A percentile compares a stretch with the other conserved stretches of the same genome.
phyloP scores from a whole-genome alignment of 2,329 filamentous ascomycete species.

The Fusarium papillatum region DNA sequence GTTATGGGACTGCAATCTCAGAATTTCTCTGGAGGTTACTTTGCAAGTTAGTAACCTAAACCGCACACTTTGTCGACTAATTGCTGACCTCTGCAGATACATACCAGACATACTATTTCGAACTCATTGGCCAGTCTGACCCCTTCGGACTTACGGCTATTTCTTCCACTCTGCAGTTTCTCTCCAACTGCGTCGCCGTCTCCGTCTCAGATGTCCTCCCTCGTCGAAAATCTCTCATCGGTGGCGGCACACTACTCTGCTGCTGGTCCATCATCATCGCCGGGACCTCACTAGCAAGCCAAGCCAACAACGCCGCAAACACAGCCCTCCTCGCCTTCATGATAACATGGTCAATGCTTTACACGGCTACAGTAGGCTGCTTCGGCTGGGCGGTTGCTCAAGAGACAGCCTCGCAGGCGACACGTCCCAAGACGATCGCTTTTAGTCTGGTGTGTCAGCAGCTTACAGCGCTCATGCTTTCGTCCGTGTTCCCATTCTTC shows the following conservation, averaged over 20 bases:
- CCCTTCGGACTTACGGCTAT: slow-evolving; percentile 47
- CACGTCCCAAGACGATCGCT: slow-evolving; percentile 46
- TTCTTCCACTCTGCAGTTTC: slow-evolving; percentile 45
- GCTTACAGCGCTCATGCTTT: slow-evolving; percentile 51
- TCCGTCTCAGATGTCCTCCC: slow-evolving; percentile 42
- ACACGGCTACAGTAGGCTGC: slow-evolving; percentile 45
- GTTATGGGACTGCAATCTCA: slow-evolving; percentile 44
- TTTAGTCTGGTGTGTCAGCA: slow-evolving; percentile 49
- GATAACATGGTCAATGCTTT: slow-evolving; percentile 49
- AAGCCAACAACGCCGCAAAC: slow-evolving; percentile 39
- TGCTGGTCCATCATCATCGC: slow-evolving; percentile 46
- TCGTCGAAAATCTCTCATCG: slow-evolving; percentile 42
- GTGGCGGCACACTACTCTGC: slow-evolving; percentile 42
- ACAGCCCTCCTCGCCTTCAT: slow-evolving; percentile 45
- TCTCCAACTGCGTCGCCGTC: slow-evolving; percentile 44
- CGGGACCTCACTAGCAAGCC: slow-evolving; percentile 38
- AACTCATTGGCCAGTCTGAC: slow-evolving; percentile 46
- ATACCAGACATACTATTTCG: slow-evolving; percentile 48
- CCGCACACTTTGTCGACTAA: neutral
- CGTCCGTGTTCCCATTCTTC: slow-evolving; percentile 52
- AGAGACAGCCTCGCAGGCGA: slow-evolving; percentile 45
- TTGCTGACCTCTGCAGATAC: slow-evolving; percentile 36
- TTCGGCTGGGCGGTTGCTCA: slow-evolving; percentile 47
- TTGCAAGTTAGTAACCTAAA: slow-evolving; percentile 40
- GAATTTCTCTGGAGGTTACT: slow-evolving; percentile 48